phyloP scores from a whole-genome alignment of 495 filamentous ascomycete genomes.

The Penicillium crystallinum region DNA sequence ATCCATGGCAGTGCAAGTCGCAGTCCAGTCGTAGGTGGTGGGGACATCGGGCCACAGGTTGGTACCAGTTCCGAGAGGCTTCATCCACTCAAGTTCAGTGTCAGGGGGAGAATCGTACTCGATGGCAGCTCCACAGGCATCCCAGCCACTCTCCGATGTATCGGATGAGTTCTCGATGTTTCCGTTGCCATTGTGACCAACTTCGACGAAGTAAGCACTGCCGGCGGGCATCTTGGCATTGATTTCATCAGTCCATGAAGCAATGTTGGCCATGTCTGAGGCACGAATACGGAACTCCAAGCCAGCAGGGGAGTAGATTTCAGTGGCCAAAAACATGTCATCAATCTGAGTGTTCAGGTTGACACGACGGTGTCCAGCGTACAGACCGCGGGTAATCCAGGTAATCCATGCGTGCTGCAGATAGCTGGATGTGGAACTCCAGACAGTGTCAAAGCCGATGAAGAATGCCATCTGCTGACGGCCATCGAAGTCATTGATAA shows the following conservation, averaged over 20 bases:
- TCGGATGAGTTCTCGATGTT: slow-evolving; percentile 48
- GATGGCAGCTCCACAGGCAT: slow-evolving; percentile 33
- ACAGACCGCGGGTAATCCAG: slow-evolving; percentile 55
- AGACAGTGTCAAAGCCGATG: slow-evolving; percentile 49
- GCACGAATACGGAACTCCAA: slow-evolving; percentile 47
- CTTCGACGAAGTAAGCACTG: slow-evolving; percentile 51
- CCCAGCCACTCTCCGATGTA: slow-evolving; percentile 24
- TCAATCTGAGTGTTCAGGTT: slow-evolving; percentile 60
- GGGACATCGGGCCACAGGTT: slow-evolving; percentile 50
- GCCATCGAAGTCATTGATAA: slow-evolving; percentile 55
- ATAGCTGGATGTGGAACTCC: slow-evolving; percentile 51
- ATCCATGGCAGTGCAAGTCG: slow-evolving; percentile 45
- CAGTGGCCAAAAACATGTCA: slow-evolving; percentile 56
- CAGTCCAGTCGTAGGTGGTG: slow-evolving; percentile 43
- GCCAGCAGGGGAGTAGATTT: slow-evolving; percentile 45
- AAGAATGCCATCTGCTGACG: slow-evolving; percentile 61
- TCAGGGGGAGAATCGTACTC: slow-evolving; percentile 35
- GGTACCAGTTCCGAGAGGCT: slow-evolving; percentile 52
- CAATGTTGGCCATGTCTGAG: slow-evolving; percentile 45
- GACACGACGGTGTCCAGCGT: slow-evolving; percentile 51
- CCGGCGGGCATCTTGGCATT: slow-evolving; percentile 51
- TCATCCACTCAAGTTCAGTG: slow-evolving; percentile 51
- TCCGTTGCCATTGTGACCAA: slow-evolving; percentile 59
- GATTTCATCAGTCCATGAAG: slow-evolving; percentile 44
- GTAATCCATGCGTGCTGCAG: slow-evolving; percentile 61